Percentiles rank a stretch among this genome's conserved stretches.
These are phyloP conservation scores for Myochromella boudieri DNA, from an alignment of 768 basidiomycete species.

Conservation along the genomic window DNA sequence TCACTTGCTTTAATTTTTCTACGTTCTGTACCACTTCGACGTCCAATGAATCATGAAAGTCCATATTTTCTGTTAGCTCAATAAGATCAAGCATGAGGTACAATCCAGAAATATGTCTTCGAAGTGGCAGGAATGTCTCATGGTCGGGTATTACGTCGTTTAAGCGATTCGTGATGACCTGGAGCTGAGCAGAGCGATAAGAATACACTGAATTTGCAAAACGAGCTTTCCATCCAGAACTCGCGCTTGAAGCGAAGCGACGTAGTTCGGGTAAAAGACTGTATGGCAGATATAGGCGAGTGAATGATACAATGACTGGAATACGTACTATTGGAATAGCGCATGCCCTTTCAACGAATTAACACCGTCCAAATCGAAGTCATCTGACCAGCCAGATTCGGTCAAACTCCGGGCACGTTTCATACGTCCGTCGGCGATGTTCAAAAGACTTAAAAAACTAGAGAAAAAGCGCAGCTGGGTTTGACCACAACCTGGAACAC, in stretches of 20 bases:
- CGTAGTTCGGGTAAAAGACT: slow-evolving; percentile 41
- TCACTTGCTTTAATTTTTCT: slow-evolving; percentile 36
- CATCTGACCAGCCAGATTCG: slow-evolving; percentile 20
- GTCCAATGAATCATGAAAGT: slow-evolving; percentile 26
- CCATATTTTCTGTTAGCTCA: slow-evolving; percentile 49
- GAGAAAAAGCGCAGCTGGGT: slow-evolving; percentile 53
- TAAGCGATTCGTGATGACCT: slow-evolving; percentile 24
- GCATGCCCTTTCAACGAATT: slow-evolving; percentile 20
- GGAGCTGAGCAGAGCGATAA: slow-evolving; percentile 34
- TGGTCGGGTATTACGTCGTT: slow-evolving; percentile 34
- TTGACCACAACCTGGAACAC: slow-evolving; percentile 57
- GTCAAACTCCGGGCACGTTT: slow-evolving; percentile 12
- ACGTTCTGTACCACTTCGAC: slow-evolving; percentile 21
- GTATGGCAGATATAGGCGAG: slow-evolving; percentile 8
- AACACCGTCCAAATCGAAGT: slow-evolving; percentile 12
- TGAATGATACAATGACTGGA: slow-evolving; percentile 14
- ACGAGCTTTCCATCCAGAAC: slow-evolving; percentile 37
- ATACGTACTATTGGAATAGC: slow-evolving; percentile 39
- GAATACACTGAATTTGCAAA: slow-evolving; percentile 36
- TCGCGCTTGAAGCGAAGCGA: slow-evolving; percentile 31
- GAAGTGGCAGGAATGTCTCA: slow-evolving; percentile 44
- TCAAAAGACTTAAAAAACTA: slow-evolving; percentile 47
- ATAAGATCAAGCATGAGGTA: slow-evolving; percentile 51
- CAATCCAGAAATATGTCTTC: slow-evolving; percentile 49
- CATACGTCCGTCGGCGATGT: slow-evolving; percentile 31